Evolutionary conservation across 2,329 filamentous ascomycete genomes (phyloP).

Genomic region (Onygena corvina): DNA sequence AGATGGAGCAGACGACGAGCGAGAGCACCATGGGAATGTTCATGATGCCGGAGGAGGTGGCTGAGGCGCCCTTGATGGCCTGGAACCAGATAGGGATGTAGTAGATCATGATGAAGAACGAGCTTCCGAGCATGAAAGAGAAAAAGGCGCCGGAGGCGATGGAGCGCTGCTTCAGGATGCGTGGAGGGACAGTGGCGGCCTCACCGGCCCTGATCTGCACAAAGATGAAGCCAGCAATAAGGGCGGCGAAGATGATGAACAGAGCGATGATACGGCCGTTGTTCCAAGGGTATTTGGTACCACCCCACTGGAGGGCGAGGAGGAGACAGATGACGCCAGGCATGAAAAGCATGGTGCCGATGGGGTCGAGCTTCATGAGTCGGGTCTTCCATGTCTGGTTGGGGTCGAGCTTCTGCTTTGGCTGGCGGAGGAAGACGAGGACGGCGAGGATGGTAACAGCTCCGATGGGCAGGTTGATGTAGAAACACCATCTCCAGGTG

Average conservation of each 20-base stretch:
- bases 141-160: slow-evolving; percentile 10
- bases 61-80: slow-evolving; percentile 31
- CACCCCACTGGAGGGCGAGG: slow-evolving; percentile 39
- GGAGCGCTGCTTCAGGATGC: slow-evolving; percentile 17
- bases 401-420: slow-evolving; percentile 19
- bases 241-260: slow-evolving; percentile 41
- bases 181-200: slow-evolving; percentile 23
- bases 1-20: slow-evolving; percentile 19
- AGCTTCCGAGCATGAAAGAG: slow-evolving; percentile 8
- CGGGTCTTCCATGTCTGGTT: slow-evolving; percentile 18
- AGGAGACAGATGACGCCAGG: slow-evolving; percentile 37
- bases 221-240: slow-evolving; percentile 32
- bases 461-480: slow-evolving; percentile 30
- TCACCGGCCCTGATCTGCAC: slow-evolving; percentile 25
- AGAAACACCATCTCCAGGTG: slow-evolving; percentile 36
- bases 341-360: slow-evolving; percentile 37
- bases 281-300: slow-evolving; percentile 35
- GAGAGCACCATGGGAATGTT: slow-evolving; percentile 29
- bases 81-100: slow-evolving; percentile 33
- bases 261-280: slow-evolving; percentile 37
- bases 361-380: slow-evolving; percentile 29
- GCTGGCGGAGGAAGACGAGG: slow-evolving; percentile 23
- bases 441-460: slow-evolving; percentile 20
- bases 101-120: slow-evolving; percentile 14
- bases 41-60: slow-evolving; percentile 27